phyloP scores from a whole-genome alignment of 2,329 filamentous ascomycete species.

The Ascochyta rabiei region DNA sequence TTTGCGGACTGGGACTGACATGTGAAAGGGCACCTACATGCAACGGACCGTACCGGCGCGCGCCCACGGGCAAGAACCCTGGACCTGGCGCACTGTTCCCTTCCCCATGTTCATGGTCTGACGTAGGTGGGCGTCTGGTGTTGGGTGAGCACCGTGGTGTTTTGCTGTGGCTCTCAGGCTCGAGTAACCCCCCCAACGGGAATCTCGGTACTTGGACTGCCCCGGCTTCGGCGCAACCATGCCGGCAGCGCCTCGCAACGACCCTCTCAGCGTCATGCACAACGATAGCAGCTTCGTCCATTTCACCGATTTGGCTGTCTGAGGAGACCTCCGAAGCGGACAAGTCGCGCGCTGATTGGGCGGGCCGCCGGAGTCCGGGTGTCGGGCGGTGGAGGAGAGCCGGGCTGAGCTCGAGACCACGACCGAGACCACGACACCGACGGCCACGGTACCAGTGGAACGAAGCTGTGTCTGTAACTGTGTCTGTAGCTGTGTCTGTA shows the following conservation, averaged over 20 bases:
- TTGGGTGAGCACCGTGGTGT: conserved; percentile 5
- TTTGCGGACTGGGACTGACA: conserved; percentile 17
- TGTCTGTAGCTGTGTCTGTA: no score
- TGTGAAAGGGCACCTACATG: conserved; percentile 30
- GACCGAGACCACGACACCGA: no score
- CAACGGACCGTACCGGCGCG: conserved; percentile 25
- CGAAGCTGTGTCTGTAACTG: no score
- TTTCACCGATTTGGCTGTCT: not conserved
- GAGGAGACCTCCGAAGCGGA: conserved; percentile 4
- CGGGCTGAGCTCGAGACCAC: not conserved
- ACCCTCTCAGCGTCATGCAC: conserved; percentile 9
- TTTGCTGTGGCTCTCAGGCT: not conserved
- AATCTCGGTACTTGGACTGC: not conserved
- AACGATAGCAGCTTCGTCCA: not conserved
- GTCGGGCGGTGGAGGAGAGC: conserved; percentile 13
- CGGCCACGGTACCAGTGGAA: no score
- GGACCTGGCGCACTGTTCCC: conserved; percentile 19
- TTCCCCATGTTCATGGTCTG: no score
- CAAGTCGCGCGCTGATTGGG: conserved; percentile 15
- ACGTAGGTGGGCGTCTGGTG: conserved; percentile 5
- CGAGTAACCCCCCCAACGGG: not conserved
- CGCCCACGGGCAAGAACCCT: conserved; percentile 14
- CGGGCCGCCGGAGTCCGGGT: conserved; percentile 7
- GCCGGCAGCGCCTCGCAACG: not conserved
- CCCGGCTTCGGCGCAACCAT: not conserved